These are phyloP conservation scores for Paraconiothyrium sp. DNA, from an alignment of 2,329 filamentous ascomycete genomes.

Conservation along the genomic window DNA sequence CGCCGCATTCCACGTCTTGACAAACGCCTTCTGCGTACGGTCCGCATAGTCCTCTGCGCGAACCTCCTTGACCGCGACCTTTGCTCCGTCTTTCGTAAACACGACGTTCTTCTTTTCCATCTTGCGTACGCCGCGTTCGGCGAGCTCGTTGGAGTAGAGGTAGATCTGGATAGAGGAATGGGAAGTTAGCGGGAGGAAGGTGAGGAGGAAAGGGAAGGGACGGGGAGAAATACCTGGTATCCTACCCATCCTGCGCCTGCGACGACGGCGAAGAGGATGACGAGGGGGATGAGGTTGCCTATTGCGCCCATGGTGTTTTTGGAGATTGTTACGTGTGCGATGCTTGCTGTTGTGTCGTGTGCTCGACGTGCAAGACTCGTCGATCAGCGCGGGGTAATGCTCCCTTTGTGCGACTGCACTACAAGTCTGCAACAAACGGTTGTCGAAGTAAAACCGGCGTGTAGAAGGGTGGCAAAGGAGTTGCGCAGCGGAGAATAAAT, in stretches of 20 bases:
- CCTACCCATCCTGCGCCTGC: constrained; percentile 69
- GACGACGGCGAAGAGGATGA: constrained; percentile 70
- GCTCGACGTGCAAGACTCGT: neutral
- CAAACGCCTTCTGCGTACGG: constrained; percentile 70
- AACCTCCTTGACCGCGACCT: constrained; percentile 75
- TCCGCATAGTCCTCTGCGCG: constrained; percentile 77
- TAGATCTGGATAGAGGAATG: constrained; percentile 62
- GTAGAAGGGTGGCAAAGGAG: neutral
- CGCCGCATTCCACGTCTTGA: constrained; percentile 60
- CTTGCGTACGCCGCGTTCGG: constrained; percentile 70
- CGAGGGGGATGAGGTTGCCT: constrained; percentile 69
- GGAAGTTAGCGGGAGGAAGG: neutral
- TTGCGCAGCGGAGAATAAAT: too few species aligned
- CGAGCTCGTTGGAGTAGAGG: constrained; percentile 72
- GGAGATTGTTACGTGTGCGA: neutral
- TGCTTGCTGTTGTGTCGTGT: neutral
- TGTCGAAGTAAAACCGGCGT: neutral
- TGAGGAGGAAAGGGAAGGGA: neutral
- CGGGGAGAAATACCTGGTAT: constrained; percentile 63
- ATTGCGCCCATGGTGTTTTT: constrained; percentile 46
- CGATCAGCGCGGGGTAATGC: too few species aligned
- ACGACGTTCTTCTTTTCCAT: constrained; percentile 80
- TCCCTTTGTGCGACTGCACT: too few species aligned
- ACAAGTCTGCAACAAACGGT: neutral
- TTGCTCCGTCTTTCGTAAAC: constrained; percentile 78